Conservation (phyloP, 192 early-diverging fungal genomes). For the Rhizophlyctis rosea region DNA sequence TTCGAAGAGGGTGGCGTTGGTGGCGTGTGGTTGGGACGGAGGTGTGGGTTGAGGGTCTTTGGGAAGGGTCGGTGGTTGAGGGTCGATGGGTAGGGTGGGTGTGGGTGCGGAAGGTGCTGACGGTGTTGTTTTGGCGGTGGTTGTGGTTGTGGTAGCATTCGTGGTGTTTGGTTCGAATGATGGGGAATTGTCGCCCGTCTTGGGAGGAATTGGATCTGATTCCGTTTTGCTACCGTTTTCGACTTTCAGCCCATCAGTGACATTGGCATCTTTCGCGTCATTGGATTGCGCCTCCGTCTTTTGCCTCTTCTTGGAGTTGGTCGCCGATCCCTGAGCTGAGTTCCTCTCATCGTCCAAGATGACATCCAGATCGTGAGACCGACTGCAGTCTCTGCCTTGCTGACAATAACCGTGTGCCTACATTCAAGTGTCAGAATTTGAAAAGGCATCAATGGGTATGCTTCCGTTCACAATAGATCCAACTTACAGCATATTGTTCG, state of each 20-base stretch:
- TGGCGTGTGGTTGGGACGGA: constrained; percentile 5
- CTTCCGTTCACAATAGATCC: constrained; percentile 4
- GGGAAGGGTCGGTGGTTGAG: constrained; percentile 5
- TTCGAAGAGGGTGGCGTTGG: constrained; percentile 38
- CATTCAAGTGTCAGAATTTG: too few relatives aligned
- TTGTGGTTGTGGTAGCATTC: background rate
- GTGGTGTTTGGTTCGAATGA: constrained; percentile 1
- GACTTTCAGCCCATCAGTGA: constrained; percentile 7
- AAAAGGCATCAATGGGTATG: constrained; percentile 5
- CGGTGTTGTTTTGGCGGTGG: constrained; percentile 7
- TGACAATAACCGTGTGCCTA: constrained; percentile 80
- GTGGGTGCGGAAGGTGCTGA: constrained; percentile 12
- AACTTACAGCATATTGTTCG: constrained; percentile 78
- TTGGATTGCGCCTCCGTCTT: constrained; percentile 16
- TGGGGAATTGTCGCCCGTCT: background rate
- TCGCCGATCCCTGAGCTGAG: constrained; percentile 31
- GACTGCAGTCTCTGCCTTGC: constrained; percentile 60
- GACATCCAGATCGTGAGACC: constrained; percentile 81
- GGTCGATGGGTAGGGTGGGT: constrained; percentile 10
- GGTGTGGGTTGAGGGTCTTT: too few relatives aligned
- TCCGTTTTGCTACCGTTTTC: too few relatives aligned
- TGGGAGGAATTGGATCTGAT: constrained; percentile 2
- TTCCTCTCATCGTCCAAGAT: constrained; percentile 76
- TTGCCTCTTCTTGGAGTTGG: constrained; percentile 8
- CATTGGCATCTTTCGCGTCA: background rate